phyloP scores from a whole-genome alignment of 768 basidiomycete species.

The Mycena chlorophos region DNA sequence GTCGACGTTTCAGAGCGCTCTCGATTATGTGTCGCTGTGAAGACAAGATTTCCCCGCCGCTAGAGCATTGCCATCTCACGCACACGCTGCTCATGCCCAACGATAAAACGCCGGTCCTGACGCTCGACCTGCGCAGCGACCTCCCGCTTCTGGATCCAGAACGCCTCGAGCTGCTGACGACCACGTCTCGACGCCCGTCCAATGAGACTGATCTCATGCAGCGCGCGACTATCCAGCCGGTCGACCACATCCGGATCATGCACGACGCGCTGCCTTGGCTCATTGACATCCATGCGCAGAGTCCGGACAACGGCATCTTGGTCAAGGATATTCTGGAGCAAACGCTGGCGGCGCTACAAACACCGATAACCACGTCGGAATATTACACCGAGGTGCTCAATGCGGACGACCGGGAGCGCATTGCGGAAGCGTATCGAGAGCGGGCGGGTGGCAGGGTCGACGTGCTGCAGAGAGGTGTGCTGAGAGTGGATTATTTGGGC shows the following conservation, averaged over 20 bases:
- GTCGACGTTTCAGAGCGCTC: constrained; percentile 5
- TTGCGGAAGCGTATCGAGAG: constrained; percentile 45
- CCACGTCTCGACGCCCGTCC: constrained; percentile 38
- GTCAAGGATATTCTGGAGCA: constrained; percentile 54
- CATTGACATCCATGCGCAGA: constrained; percentile 52
- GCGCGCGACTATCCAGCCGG: constrained; percentile 52
- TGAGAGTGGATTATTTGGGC: constrained; percentile 62
- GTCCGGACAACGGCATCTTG: constrained; percentile 53
- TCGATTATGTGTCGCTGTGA: constrained; percentile 1
- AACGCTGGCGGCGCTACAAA: constrained; percentile 44
- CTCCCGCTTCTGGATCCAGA: constrained; percentile 24
- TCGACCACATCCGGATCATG: constrained; percentile 52
- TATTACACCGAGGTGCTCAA: constrained; percentile 61
- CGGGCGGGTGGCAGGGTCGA: constrained; percentile 42
- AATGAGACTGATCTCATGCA: constrained; percentile 55
- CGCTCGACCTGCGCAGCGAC: constrained; percentile 46
- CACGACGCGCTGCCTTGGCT: constrained; percentile 66
- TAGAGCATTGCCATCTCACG: constrained; percentile 14
- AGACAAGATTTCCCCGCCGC: constrained; percentile 6
- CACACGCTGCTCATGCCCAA: constrained; percentile 18
- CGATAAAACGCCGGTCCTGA: constrained; percentile 8
- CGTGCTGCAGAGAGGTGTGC: constrained; percentile 44
- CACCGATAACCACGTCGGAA: constrained; percentile 50
- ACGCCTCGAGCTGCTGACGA: constrained; percentile 43
- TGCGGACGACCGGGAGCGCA: constrained; percentile 41